Percentiles rank a stretch among this genome's conserved stretches.
Conservation (phyloP, 352 stramenopile species). For the Pythium rishiriense region DNA sequence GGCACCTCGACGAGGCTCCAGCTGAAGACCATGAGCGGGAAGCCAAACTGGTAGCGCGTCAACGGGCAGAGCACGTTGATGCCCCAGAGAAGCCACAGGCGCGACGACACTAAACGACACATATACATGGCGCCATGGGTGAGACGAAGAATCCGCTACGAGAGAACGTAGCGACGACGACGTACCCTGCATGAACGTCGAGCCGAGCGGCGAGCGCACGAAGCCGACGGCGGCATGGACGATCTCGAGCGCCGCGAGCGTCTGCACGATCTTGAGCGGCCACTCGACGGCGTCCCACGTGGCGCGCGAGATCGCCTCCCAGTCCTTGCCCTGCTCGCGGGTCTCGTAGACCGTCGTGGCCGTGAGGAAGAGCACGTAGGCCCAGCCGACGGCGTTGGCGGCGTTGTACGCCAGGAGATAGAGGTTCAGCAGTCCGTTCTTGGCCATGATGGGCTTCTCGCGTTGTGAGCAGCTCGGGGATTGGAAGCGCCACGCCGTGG, state of each 20-base stretch:
- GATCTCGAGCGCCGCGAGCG: constrained; percentile 94
- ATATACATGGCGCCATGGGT: too few relatives aligned
- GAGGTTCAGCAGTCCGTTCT: constrained; percentile 64
- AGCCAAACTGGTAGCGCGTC: constrained; percentile 79
- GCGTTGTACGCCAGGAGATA: constrained; percentile 81
- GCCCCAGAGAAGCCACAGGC: constrained; percentile 93
- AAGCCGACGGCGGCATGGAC: constrained; percentile 94
- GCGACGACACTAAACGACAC: constrained; percentile 69
- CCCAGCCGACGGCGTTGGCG: constrained; percentile 66
- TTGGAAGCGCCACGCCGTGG: neutral
- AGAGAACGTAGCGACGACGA: neutral
- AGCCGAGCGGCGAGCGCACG: constrained; percentile 94
- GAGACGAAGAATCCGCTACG: neutral
- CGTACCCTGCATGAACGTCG: constrained; percentile 89
- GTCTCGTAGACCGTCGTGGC: constrained; percentile 45
- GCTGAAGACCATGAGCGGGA: constrained; percentile 86
- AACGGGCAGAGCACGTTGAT: constrained; percentile 89
- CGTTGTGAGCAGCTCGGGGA: neutral
- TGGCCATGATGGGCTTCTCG: constrained; percentile 42
- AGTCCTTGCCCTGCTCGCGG: constrained; percentile 53
- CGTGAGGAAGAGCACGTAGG: constrained; percentile 71
- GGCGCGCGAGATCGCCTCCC: constrained; percentile 40
- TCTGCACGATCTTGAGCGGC: constrained; percentile 90
- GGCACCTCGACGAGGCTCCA: constrained; percentile 92
- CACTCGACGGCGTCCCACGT: constrained; percentile 60